A percentile compares a stretch with the other conserved stretches of the same genome.
These are phyloP conservation scores for Cyphellophora europaea DNA, from an alignment of 2,329 filamentous ascomycete genomes.

Conservation along the genomic window DNA sequence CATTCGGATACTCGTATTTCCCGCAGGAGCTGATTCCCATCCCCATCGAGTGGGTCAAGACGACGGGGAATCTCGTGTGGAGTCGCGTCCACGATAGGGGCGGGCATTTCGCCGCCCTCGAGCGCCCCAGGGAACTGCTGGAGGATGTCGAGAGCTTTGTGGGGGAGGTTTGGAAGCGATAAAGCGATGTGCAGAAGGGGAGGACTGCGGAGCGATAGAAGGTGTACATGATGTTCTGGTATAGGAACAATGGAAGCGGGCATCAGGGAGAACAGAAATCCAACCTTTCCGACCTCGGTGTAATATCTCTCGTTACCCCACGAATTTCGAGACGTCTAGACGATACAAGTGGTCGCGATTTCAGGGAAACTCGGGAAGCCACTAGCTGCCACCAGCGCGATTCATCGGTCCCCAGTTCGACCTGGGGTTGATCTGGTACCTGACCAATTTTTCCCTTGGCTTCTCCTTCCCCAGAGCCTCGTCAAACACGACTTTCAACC, in stretches of 20 bases:
- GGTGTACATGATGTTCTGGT: too few relatives aligned
- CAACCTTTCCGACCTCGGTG: too few relatives aligned
- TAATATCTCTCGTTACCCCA: too few relatives aligned
- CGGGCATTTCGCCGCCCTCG: conserved; percentile 44
- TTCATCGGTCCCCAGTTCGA: conserved; percentile 89
- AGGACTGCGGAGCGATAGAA: too few relatives aligned
- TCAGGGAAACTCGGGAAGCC: too few relatives aligned
- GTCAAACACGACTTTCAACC: conserved; percentile 54
- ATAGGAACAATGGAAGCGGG: too few relatives aligned
- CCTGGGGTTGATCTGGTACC: conserved; percentile 83
- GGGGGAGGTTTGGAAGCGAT: conserved; percentile 8
- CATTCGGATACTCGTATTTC: conserved; percentile 14
- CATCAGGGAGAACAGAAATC: too few relatives aligned
- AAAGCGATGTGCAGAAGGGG: too few relatives aligned
- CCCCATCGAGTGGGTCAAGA: conserved; percentile 13
- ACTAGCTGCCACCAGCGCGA: conserved; percentile 24
- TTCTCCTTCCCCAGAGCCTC: conserved; percentile 65
- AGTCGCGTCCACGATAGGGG: conserved; percentile 23
- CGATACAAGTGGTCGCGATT: too few relatives aligned
- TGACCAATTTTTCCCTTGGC: conserved; percentile 59
- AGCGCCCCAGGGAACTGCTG: conserved; percentile 34
- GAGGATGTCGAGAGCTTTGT: conserved; percentile 31
- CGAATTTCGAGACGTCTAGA: too few relatives aligned
- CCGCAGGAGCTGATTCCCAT: conserved; percentile 13
- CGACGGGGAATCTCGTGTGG: conserved; percentile 15